Conservation (phyloP, 1,139 yeast species). For the Geotrichum europaeum region DNA sequence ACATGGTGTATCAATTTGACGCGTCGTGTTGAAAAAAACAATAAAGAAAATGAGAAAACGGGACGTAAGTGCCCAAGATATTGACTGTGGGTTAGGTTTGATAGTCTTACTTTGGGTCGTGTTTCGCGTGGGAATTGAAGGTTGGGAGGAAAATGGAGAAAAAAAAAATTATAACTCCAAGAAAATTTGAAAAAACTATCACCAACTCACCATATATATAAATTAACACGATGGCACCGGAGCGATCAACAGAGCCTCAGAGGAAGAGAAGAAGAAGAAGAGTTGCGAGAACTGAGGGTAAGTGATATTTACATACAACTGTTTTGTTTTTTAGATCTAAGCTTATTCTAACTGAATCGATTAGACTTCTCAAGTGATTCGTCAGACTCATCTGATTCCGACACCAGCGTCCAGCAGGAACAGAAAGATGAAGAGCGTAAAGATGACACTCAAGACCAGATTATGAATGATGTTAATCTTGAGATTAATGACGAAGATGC, state of each 20-base stretch:
- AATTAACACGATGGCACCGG: slow-evolving; percentile 13
- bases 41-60: background rate
- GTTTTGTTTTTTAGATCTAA: background rate
- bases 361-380: slow-evolving; percentile 30
- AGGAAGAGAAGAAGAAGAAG: slow-evolving; percentile 29
- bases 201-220: background rate
- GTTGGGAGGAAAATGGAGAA: background rate
- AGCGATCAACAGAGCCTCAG: slow-evolving; percentile 16
- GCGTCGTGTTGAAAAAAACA: background rate
- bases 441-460: background rate
- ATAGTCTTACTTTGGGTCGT: background rate
- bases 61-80: background rate
- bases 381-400: slow-evolving; percentile 23
- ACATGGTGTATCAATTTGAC: background rate
- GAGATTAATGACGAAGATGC: slow-evolving; percentile 12
- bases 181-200: background rate
- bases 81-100: background rate
- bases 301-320: background rate
- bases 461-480: slow-evolving; percentile 13
- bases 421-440: background rate
- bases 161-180: background rate
- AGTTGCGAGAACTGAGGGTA: slow-evolving; percentile 34
- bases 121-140: background rate
- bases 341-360: background rate
- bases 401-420: slow-evolving; percentile 9